Evolutionary conservation across 306 rosid genomes (phyloP), one percentile per base, ranked within the genome.

Genomic region (Vachellia collinsii): DNA sequence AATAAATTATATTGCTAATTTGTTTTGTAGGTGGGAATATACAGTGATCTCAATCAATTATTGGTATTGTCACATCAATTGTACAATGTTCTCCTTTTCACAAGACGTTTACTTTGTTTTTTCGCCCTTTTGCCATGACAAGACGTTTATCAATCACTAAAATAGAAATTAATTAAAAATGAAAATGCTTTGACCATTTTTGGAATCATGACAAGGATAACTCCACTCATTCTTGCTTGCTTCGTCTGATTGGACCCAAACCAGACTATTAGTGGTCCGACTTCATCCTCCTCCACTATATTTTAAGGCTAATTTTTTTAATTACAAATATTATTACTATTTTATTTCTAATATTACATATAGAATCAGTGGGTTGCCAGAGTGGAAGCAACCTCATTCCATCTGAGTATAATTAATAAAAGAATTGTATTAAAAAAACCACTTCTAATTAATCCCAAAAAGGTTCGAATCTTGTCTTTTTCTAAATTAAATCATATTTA

Each of bases 241-340:
- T 62, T 51, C 50, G 59, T 61, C 59, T 69, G 72, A 81, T 81
- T 69, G 72, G 75, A 70, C 80, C 82, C 79, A 54, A 43, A 38
- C 11, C 25, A 66, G 29, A 38, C 72, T 17, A 20, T 56, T 7
- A 42, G 48, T 38, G 42, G 25, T 16, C 48, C 72, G 17, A 19
- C 11, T 66, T 56, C 63, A 1, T 66, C 72, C 22, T 38, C 23
- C 38, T 38, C 22, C 61, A 36, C 43, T 72, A 41, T 17, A 38
- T 47, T n/a, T 14, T 58, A 41, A 34, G 25, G 14, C 5, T 22
- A 20, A 58, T 22, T 20, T 58, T 22, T 20, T 29, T 0, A 47
- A 22, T 20, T 58, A 5, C 0, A 19, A 48, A 19, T 13, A 48
- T 19, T 22, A 53, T 6, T 51, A 17, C 25, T 0, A 2, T 54